Evolutionary conservation across 495 filamentous ascomycete species (phyloP).

Genomic region (Antarctomyces pellizariae): DNA sequence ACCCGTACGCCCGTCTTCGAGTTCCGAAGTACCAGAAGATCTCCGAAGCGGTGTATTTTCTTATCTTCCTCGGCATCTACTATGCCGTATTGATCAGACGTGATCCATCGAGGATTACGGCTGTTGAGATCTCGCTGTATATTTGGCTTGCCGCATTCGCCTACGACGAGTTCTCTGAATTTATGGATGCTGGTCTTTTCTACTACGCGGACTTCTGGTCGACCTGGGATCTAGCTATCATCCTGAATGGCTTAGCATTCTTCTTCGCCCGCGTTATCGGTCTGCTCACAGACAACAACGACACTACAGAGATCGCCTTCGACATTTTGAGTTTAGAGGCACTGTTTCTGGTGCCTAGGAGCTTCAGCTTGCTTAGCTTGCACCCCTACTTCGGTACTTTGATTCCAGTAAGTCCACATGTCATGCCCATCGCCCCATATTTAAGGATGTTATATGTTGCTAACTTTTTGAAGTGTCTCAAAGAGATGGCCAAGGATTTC

Average conservation of each 20-base stretch:
- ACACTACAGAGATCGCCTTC: constrained; percentile 55
- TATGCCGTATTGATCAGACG: constrained; percentile 55
- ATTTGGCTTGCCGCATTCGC: constrained; percentile 65
- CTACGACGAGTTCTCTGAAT: constrained; percentile 67
- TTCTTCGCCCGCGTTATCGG: constrained; percentile 48
- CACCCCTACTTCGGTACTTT: constrained; percentile 74
- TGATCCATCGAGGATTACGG: constrained; percentile 22
- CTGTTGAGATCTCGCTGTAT: constrained; percentile 29
- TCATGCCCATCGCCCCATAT: no score
- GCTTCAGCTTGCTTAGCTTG: constrained; percentile 72
- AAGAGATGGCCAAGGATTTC: constrained; percentile 52
- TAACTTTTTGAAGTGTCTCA: no score
- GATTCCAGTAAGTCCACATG: no score
- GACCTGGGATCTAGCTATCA: constrained; percentile 70
- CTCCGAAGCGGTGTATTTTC: constrained; percentile 75
- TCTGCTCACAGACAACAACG: constrained; percentile 30
- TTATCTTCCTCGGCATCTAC: constrained; percentile 57
- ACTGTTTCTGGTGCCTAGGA: constrained; percentile 71
- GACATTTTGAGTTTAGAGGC: constrained; percentile 78
- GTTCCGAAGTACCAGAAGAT: constrained; percentile 84
- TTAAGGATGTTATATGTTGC: no score
- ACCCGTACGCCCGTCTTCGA: constrained; percentile 63
- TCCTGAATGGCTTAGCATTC: constrained; percentile 55
- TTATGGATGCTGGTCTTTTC: constrained; percentile 61
- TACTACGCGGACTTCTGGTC: constrained; percentile 84